Base-by-base conservation (phyloP, 1,284 basidiomycete genomes). In the Moniliophthora roreri region DNA sequence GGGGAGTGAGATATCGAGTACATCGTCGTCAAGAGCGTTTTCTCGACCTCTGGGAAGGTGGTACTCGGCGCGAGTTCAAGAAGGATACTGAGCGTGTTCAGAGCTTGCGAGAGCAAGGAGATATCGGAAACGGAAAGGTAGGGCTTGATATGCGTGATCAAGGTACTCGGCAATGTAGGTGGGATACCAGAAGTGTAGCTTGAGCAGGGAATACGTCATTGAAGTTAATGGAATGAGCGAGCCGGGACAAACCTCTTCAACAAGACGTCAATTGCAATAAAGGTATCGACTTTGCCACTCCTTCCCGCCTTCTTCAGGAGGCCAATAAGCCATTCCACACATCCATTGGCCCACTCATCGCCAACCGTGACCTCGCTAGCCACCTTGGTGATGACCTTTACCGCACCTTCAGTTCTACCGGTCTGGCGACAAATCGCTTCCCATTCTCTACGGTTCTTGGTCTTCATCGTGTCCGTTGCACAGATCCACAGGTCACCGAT, bases 401-500 rank as follows among this genome's bases (percentile, higher is more conserved):
- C 85, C 16, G 86, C 84, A 38, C 83, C 81, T 15, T 87, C 83
- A 3, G 83, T 83, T 59, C 85, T 81, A 1, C 95, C 87, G 2
- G 87, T 84, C 3, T 84, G 80, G 42, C 87, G 80, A 63, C 96
- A 89, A 51, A 98, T 85, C 4, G 81, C 82, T 42, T 89, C 86
- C 89, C 90, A 92, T 60, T 92, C 90, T 58, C 79, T 84, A 47
- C 80, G 76, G 45, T 79, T 78, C 65, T 86, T 87, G 1, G 69
- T 66, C 60, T 67, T 78, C 40, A 86, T 74, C 15, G 84, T 73
- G 49, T 94, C 92, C 0, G 90, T 89, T 9, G 93, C 92, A 59
- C 86, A 87, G 35, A 93, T 81, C 79, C 98, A 90, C 4, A 98
- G 72, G 63, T 93, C 89, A 1, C 90, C 93, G 35, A 98, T 80